Evolutionary conservation across 1,139 yeast species (phyloP).

Genomic region (Yamadazyma conglobata): DNA sequence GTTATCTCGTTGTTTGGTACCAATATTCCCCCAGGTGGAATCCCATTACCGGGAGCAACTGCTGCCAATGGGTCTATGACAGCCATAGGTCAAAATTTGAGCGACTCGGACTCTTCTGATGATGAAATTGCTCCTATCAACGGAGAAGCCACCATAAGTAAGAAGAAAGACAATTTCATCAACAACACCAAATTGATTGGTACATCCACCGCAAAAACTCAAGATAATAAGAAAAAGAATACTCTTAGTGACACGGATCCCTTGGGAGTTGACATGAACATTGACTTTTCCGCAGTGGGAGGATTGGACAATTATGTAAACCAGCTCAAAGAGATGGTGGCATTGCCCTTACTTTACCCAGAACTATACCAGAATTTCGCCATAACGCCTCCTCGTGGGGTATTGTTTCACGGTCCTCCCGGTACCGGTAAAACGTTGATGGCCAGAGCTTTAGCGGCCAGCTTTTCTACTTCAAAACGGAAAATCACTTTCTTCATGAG

Average conservation of each 20-base stretch:
- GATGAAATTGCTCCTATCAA: slow-evolving; percentile 47
- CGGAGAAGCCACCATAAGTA: slow-evolving; percentile 34
- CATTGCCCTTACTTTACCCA: slow-evolving; percentile 88
- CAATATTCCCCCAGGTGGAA: slow-evolving; percentile 53
- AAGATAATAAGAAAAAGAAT: slow-evolving; percentile 51
- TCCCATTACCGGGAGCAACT: slow-evolving; percentile 38
- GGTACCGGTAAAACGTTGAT: slow-evolving; percentile 98
- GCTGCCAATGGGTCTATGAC: slow-evolving; percentile 29
- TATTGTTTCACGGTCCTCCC: slow-evolving; percentile 97
- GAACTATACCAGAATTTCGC: slow-evolving; percentile 87
- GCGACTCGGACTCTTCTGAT: slow-evolving; percentile 73
- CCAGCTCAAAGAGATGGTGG: slow-evolving; percentile 96
- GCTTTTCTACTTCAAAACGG: slow-evolving; percentile 76
- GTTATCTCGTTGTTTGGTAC: slow-evolving; percentile 72
- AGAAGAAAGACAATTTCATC: slow-evolving; percentile 23
- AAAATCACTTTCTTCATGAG: slow-evolving; percentile 97
- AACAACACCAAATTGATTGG: slow-evolving; percentile 28
- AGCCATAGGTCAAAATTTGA: slow-evolving; percentile 48
- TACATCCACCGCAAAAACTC: slow-evolving; percentile 33
- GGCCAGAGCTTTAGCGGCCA: slow-evolving; percentile 97
- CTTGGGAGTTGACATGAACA: slow-evolving; percentile 87
- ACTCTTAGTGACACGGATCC: slow-evolving; percentile 92
- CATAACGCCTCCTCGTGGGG: slow-evolving; percentile 97
- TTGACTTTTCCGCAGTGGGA: slow-evolving; percentile 87
- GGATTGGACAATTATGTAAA: slow-evolving; percentile 88